Percentiles rank a stretch among this genome's conserved stretches.
Conservation (phyloP, 2,329 filamentous ascomycete genomes). For the Penicillium sp. region DNA sequence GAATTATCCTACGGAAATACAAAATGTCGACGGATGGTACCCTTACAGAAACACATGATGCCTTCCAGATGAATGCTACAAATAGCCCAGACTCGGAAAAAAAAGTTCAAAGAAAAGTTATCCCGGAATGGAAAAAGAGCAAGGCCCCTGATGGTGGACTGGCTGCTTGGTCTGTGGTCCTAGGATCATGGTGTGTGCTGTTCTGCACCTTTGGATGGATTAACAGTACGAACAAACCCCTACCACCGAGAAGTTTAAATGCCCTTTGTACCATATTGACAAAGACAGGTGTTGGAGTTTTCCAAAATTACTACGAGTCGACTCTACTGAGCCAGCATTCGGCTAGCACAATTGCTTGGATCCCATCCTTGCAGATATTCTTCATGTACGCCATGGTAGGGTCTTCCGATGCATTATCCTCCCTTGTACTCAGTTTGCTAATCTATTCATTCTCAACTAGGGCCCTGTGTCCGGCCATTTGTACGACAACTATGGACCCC, state of each 20-base stretch:
- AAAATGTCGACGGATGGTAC: no score
- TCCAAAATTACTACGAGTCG: conserved; percentile 58
- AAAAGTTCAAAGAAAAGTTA: no score
- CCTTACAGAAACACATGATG: no score
- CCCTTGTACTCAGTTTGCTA: background rate
- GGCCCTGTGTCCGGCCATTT: conserved; percentile 61
- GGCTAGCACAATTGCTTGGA: conserved; percentile 57
- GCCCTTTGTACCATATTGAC: background rate
- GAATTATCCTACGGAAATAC: no score
- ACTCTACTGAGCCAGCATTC: conserved; percentile 49
- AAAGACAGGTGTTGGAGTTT: conserved; percentile 49
- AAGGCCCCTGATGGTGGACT: conserved; percentile 15
- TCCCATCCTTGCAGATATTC: conserved; percentile 47
- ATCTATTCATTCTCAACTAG: no score
- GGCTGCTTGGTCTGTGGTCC: conserved; percentile 56
- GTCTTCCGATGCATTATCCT: background rate
- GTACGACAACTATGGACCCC: conserved; percentile 62
- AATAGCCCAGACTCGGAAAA: no score
- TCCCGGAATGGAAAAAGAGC: background rate
- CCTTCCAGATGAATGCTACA: no score
- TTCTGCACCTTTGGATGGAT: conserved; percentile 51
- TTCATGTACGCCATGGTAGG: conserved; percentile 18
- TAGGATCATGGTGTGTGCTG: conserved; percentile 43
- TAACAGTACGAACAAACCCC: conserved; percentile 44
- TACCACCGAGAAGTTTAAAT: background rate